Evolutionary conservation across 2,329 filamentous ascomycete genomes (phyloP).

Genomic region (Aspergillus pseudoterreus): DNA sequence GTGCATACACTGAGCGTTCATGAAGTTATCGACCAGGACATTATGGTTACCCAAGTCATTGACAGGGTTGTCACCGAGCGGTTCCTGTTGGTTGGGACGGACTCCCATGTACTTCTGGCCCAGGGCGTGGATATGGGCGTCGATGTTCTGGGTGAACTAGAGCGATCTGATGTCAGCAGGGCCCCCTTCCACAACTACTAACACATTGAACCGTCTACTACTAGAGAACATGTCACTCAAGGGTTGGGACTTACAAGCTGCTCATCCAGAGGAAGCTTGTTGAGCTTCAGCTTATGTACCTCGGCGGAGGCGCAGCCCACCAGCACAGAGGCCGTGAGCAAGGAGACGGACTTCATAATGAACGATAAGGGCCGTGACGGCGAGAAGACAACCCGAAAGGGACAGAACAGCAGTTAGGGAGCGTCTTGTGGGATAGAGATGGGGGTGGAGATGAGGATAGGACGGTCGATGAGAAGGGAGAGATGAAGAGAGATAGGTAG

Average conservation of each 20-base stretch:
- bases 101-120: slow-evolving; percentile 95
- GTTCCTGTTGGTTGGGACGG: slow-evolving; percentile 68
- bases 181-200: not conserved
- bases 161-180: slow-evolving; percentile 10
- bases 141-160: slow-evolving; percentile 73
- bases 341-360: slow-evolving; percentile 78
- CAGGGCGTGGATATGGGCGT: slow-evolving; percentile 75
- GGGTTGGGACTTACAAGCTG: slow-evolving; percentile 68
- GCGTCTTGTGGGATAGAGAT: not conserved
- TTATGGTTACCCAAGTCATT: slow-evolving; percentile 66
- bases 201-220: not conserved
- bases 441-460: slow-evolving; percentile 16
- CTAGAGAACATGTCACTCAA: not conserved
- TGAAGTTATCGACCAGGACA: slow-evolving; percentile 91
- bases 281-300: slow-evolving; percentile 93
- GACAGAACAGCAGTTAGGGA: slow-evolving; percentile 21
- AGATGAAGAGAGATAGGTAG: slow-evolving; percentile 18
- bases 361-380: slow-evolving; percentile 6
- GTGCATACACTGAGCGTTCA: slow-evolving; percentile 92
- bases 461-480: slow-evolving; percentile 26
- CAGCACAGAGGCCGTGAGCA: slow-evolving; percentile 75
- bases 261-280: slow-evolving; percentile 89
- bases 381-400: slow-evolving; percentile 7
- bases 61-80: slow-evolving; percentile 73
- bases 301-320: slow-evolving; percentile 78